Conservation (phyloP, 1,284 basidiomycete genomes). For the Anthracocystis panici-leucophaei region DNA sequence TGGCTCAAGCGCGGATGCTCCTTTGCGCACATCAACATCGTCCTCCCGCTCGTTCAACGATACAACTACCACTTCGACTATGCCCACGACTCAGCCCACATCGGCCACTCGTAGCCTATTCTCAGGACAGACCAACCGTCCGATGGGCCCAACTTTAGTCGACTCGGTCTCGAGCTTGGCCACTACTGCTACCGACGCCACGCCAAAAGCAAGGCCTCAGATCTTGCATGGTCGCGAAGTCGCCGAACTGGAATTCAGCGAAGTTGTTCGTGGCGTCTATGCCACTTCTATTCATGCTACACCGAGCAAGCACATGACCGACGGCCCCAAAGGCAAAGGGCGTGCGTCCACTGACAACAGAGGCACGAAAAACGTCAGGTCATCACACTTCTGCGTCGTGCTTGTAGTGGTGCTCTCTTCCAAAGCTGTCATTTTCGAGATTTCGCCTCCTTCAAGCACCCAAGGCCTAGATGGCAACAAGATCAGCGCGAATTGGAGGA, state of each 20-base stretch:
- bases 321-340: slow-evolving; percentile 21
- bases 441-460: slow-evolving; percentile 21
- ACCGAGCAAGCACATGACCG: not conserved
- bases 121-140: slow-evolving; percentile 13
- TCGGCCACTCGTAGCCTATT: slow-evolving; percentile 8
- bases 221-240: slow-evolving; percentile 49
- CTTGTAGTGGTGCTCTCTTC: slow-evolving; percentile 53
- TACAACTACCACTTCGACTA: not conserved
- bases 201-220: slow-evolving; percentile 18
- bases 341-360: slow-evolving; percentile 4
- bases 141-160: slow-evolving; percentile 10
- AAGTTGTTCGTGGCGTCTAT: slow-evolving; percentile 53
- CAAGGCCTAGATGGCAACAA: not conserved
- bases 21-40: too few species aligned
- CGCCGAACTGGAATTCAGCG: slow-evolving; percentile 62
- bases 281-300: slow-evolving; percentile 31
- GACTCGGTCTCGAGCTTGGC: slow-evolving; percentile 45
- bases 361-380: not conserved
- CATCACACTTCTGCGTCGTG: slow-evolving; percentile 18
- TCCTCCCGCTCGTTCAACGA: too few species aligned
- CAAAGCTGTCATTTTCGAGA: slow-evolving; percentile 55
- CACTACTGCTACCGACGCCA: slow-evolving; percentile 29
- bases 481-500: slow-evolving; percentile 30
- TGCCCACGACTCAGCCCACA: not conserved
- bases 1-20: too few species aligned